Base-by-base conservation (phyloP, 73 alveolate genomes). In the Paramecium sexaurelia region DNA sequence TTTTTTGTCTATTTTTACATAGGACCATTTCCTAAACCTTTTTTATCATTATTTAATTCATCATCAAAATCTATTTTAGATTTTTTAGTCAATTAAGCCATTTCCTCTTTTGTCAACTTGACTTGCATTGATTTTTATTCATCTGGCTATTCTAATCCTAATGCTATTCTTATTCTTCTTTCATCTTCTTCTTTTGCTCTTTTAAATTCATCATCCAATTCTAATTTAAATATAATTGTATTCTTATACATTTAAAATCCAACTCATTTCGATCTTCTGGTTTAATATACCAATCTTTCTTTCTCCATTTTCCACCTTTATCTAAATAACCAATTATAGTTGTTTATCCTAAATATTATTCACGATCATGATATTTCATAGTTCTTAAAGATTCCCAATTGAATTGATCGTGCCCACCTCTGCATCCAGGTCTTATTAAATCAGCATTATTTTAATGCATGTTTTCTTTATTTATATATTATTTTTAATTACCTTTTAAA, bases 281-380 rank as follows among this genome's bases (percentile, higher is more conserved):
- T 29, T 61, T 89, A 39, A 87, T 91, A 98, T 99, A 98, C 99
- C 99, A 97, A 92, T 97, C 99, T 71, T 96, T 93, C 93, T 95
- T 96, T 68, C 98, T 91, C 99, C 99, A 98, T 92, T 98, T 98
- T 15, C 99, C 99, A 0, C 99, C 99, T 85, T 97, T 97, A 87
- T 98, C 99, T 47, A 98, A 93, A 85, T 92, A 94, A 45, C 99
- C 99, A 51, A 98, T 87, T 45, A 94, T 95, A 27, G 96, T 98
- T 15, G 99, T 96, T 57, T 96, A 92, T 0, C 99, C 99, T 51
- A 98, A 94, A 93, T 98, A 98, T 45, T 96, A 88, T 87, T 98
- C 99, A 55, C 99, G 95, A 55, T 98, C 99, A 75, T 96, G 98
- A 68, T 97, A 97, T 33, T 97, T 73, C 97, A 97, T 91, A 33